Base-by-base conservation (phyloP, 2,329 filamentous ascomycete species). In the Microascus cirrosus region DNA sequence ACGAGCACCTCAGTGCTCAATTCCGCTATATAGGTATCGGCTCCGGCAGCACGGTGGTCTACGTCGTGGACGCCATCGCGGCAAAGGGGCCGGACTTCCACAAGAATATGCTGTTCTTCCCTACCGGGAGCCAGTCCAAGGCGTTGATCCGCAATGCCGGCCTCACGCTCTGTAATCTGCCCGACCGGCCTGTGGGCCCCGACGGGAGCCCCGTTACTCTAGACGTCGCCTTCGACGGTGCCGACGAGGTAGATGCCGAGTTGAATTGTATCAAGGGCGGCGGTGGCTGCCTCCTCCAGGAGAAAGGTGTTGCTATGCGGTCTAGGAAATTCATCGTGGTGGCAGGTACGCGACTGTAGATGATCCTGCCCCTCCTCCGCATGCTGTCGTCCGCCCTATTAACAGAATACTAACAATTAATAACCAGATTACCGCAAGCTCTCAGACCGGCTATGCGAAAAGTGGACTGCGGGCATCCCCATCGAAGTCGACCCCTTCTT, bases 241-340 rank as follows among this genome's bases (percentile, higher is more conserved):
- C 94, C 3, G 94, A 99, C 70, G 94, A 99, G 76, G 91, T 99
- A 35, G 94, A 99, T 69, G 85, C 90, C 53, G 89, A 95, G 56
- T 75, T 99, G 60, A 99, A 97, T 73, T 90, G 93, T 68, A 97
- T 99, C 76, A 97, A 97, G 77, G 94, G 94, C 58, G 94, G 94
- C 55, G 94, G 94, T 59, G 94, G 91, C n/a, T 99, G 94, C 73
- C 75, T 97, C 59, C 95, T 96, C 76, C 94, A 97, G 72, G 94
- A 99, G 75, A 99, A 99, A 77, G 79, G 99, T 39, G 92, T 99
- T 4, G 92, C 92, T 5, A 83, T 90, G 60, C 83, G 87, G 55
- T 87, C 90, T 3, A 88, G 84, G 72, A 89, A 89, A 68, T 96
- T 96, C 67, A 80, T 96, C 61, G 93, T 89, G 65, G 90, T 95